Conservation (phyloP, 2,329 filamentous ascomycete species). For the Arthrobotrys iridis region DNA sequence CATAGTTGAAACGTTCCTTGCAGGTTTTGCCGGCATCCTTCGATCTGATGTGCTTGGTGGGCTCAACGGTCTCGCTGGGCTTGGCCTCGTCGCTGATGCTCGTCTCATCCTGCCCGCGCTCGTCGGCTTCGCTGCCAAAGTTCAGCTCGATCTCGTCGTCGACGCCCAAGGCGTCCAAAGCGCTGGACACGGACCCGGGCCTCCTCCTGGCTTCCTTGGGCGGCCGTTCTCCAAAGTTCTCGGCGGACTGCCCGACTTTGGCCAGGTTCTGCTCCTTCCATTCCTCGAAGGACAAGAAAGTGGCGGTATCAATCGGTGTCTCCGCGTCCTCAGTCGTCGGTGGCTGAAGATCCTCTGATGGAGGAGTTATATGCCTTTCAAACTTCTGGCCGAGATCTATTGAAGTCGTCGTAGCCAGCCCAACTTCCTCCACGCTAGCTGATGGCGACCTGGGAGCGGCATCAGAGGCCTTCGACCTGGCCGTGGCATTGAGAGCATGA, state of each 20-base stretch:
- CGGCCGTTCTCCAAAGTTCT: slow-evolving; percentile 71
- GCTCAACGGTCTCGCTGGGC: slow-evolving; percentile 55
- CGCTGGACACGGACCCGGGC: slow-evolving; percentile 69
- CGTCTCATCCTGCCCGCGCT: slow-evolving; percentile 56
- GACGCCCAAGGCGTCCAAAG: slow-evolving; percentile 82
- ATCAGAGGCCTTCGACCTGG: slow-evolving; percentile 3
- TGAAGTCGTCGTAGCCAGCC: slow-evolving; percentile 33
- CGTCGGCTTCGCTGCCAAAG: slow-evolving; percentile 65
- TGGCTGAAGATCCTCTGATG: slow-evolving; percentile 18
- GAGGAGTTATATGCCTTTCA: slow-evolving; percentile 9
- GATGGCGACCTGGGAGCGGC: slow-evolving; percentile 13
- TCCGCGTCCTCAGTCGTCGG: slow-evolving; percentile 67
- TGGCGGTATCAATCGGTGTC: slow-evolving; percentile 75
- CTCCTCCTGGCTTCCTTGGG: slow-evolving; percentile 65
- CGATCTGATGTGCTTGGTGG: slow-evolving; percentile 63
- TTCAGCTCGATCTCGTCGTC: slow-evolving; percentile 85
- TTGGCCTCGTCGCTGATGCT: slow-evolving; percentile 56
- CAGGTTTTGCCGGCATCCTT: slow-evolving; percentile 97
- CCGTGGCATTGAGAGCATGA: slow-evolving; percentile 19
- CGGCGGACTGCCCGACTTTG: slow-evolving; percentile 81
- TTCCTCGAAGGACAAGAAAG: slow-evolving; percentile 96
- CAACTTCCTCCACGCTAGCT: slow-evolving; percentile 27
- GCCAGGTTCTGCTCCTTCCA: slow-evolving; percentile 96
- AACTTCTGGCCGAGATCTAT: slow-evolving; percentile 36
- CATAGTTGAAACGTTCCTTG: slow-evolving; percentile 97